Conservation (phyloP, 2,329 filamentous ascomycete genomes). For the Paracorniculantispora psalliotae region DNA sequence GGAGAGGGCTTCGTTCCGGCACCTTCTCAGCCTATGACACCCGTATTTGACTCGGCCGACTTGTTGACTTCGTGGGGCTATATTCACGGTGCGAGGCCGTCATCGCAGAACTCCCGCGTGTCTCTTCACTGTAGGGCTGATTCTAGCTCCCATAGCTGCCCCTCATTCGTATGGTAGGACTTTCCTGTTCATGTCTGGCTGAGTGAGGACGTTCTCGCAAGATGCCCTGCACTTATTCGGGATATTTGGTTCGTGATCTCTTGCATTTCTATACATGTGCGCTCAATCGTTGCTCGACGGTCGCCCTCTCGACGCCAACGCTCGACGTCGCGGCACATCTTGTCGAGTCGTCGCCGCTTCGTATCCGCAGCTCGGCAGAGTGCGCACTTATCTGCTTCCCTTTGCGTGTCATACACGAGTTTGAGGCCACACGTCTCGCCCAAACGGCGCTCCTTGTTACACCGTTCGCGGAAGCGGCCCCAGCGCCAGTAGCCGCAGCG, state of each 20-base stretch:
- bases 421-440: constrained; percentile 96
- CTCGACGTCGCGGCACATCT: constrained; percentile 68
- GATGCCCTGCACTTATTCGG: constrained; percentile 39
- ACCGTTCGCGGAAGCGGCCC: constrained; percentile 88
- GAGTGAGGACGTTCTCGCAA: constrained; percentile 30
- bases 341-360: constrained; percentile 69
- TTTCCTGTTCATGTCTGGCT: constrained; percentile 23
- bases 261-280: constrained; percentile 63
- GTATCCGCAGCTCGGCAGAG: constrained; percentile 85
- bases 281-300: constrained; percentile 66
- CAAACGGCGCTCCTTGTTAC: constrained; percentile 89
- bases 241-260: constrained; percentile 58
- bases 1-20: constrained; percentile 7
- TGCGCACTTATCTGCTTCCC: constrained; percentile 64
- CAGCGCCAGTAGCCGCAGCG: constrained; percentile 89
- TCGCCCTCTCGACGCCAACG: constrained; percentile 76
- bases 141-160: not conserved
- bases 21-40: constrained; percentile 4
- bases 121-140: not conserved
- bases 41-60: constrained; percentile 5
- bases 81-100: constrained; percentile 1
- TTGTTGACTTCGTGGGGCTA: constrained; percentile 5
- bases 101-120: not conserved
- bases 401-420: constrained; percentile 71
- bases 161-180: not conserved